Evolutionary conservation across 2,329 filamentous ascomycete genomes (phyloP).

Genomic region (Thermoascus crustaceus): DNA sequence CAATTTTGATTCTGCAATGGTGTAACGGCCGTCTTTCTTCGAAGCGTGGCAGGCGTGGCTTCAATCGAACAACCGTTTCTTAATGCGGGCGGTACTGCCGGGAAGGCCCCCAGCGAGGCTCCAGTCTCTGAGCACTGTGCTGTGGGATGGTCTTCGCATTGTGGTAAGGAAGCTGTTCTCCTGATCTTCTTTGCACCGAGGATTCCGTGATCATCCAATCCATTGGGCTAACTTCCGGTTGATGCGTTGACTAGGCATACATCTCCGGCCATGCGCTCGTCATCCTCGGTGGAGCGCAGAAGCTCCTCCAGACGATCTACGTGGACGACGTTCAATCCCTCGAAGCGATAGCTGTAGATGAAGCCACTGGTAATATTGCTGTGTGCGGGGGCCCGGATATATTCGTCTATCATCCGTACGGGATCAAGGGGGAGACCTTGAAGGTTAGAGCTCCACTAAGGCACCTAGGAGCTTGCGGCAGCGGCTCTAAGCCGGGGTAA

Average conservation of each 20-base stretch:
- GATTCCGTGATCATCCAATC: background rate
- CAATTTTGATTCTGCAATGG: conserved; percentile 22
- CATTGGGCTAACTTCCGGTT: conserved; percentile 7
- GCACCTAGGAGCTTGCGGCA: conserved; percentile 39
- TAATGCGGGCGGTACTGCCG: conserved; percentile 74
- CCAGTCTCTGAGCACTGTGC: conserved; percentile 65
- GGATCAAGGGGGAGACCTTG: conserved; percentile 59
- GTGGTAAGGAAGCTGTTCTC: conserved; percentile 48
- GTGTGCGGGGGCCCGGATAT: conserved; percentile 59
- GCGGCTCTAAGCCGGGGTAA: background rate
- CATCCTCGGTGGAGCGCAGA: conserved; percentile 65
- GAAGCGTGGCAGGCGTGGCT: conserved; percentile 21
- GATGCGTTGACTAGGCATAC: conserved; percentile 55
- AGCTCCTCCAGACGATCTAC: conserved; percentile 83
- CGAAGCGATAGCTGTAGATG: conserved; percentile 72
- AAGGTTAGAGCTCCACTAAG: conserved; percentile 48
- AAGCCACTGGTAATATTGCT: conserved; percentile 76
- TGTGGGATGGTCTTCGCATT: conserved; percentile 64
- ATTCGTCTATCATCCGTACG: conserved; percentile 71
- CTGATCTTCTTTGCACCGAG: background rate
- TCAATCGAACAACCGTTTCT: conserved; percentile 33
- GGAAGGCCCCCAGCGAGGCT: conserved; percentile 70
- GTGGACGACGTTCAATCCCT: conserved; percentile 64
- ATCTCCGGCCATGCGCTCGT: conserved; percentile 83
- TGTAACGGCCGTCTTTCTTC: conserved; percentile 17